Percentiles rank a stretch among this genome's conserved stretches.
phyloP scores from a whole-genome alignment of 129 eudicot species.

The Lactuca sativa region DNA sequence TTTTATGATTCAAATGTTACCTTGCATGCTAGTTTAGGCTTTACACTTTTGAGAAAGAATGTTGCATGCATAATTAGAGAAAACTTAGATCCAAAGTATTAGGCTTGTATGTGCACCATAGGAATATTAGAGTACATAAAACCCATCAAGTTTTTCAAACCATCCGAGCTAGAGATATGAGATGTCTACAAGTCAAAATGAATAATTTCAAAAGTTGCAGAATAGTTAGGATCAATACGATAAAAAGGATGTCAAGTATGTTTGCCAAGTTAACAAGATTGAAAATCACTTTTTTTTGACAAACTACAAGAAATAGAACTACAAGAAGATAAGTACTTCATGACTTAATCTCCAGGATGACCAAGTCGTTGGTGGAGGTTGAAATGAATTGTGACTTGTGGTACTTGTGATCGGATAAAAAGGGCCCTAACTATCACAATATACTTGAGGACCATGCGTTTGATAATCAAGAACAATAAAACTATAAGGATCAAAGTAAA shows the following conservation, averaged over 20 bases:
- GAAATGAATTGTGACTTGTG: neutral
- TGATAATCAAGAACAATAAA: neutral
- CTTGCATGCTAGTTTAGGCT: no score
- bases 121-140: no score
- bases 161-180: neutral
- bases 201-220: conserved; percentile 16
- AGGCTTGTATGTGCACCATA: no score
- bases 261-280: neutral
- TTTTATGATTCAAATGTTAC: no score
- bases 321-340: neutral
- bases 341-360: neutral
- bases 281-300: no score
- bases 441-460: neutral
- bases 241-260: neutral
- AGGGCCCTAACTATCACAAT: neutral
- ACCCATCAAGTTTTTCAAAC: no score
- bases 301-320: neutral
- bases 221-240: neutral
- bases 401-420: neutral
- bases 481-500: neutral
- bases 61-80: no score
- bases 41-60: no score
- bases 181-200: conserved; percentile 20
- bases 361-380: neutral
- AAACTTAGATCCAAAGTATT: no score